phyloP scores from a whole-genome alignment of 1,284 basidiomycete genomes.

The Lentinula novae-zelandiae region DNA sequence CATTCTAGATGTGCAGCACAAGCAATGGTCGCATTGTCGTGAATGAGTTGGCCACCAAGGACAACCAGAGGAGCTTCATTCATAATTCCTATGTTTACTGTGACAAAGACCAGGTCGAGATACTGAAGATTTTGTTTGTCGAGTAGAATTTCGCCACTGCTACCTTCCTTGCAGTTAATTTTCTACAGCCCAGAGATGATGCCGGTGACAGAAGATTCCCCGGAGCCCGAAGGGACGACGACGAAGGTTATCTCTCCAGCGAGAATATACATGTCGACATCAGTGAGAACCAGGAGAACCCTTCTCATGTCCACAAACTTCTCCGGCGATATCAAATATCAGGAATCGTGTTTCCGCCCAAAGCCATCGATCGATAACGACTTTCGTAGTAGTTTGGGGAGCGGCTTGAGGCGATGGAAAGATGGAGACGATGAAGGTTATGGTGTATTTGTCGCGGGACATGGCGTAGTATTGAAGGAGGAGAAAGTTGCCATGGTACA shows the following conservation, averaged over 20 bases:
- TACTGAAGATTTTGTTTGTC: constrained; percentile 80
- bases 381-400: too few relatives aligned
- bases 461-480: too few relatives aligned
- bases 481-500: too few relatives aligned
- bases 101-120: constrained; percentile 75
- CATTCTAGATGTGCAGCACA: constrained; percentile 41
- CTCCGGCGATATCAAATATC: too few relatives aligned
- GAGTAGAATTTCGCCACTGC: constrained; percentile 61
- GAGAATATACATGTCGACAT: constrained; percentile 76
- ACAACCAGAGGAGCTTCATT: constrained; percentile 64
- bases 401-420: too few relatives aligned
- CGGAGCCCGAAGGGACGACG: constrained; percentile 87
- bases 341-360: too few relatives aligned
- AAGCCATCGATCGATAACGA: too few relatives aligned
- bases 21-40: constrained; percentile 89
- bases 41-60: constrained; percentile 78
- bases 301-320: too few relatives aligned
- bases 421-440: too few relatives aligned
- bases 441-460: too few relatives aligned
- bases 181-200: constrained; percentile 80
- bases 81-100: constrained; percentile 76
- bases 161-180: neutral
- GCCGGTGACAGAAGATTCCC: constrained; percentile 90
- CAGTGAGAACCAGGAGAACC: constrained; percentile 41
- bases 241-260: constrained; percentile 89